Conservation (phyloP, 495 filamentous ascomycete genomes). For the Hyaloscypha finlandica region DNA sequence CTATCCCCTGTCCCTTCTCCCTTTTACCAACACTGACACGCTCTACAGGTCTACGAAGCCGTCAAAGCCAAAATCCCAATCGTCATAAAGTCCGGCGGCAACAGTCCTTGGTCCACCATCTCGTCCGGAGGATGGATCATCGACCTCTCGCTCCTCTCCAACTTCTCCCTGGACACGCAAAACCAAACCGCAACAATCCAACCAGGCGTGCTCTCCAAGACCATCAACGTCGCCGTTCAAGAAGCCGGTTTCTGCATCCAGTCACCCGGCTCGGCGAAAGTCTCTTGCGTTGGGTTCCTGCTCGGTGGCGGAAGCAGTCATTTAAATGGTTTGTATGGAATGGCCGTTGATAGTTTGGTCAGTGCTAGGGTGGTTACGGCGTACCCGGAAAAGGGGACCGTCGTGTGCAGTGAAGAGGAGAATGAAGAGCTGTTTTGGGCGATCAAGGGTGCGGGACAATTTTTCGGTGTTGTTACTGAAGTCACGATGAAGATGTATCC, state of each 20-base stretch:
- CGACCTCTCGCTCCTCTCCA: conserved; percentile 36
- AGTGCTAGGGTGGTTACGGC: conserved; percentile 51
- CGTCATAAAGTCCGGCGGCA: conserved; percentile 37
- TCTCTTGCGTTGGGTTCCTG: conserved; percentile 58
- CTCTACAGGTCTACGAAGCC: conserved; percentile 23
- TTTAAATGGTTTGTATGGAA: conserved; percentile 50
- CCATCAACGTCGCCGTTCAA: conserved; percentile 23
- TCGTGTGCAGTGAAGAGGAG: conserved; percentile 37
- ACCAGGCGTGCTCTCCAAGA: conserved; percentile 36
- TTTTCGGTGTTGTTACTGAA: conserved; percentile 45
- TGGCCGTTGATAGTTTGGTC: conserved; percentile 56
- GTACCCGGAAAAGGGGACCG: conserved; percentile 39
- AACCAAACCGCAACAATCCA: conserved; percentile 30
- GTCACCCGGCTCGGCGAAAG: conserved; percentile 50
- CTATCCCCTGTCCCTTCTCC: neutral
- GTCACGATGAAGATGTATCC: conserved; percentile 28
- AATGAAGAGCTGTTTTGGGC: conserved; percentile 52
- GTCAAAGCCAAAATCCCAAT: conserved; percentile 32
- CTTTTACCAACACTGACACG: neutral
- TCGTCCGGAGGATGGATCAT: conserved; percentile 36
- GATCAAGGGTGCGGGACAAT: conserved; percentile 49
- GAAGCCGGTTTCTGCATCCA: conserved; percentile 28
- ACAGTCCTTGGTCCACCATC: conserved; percentile 39
- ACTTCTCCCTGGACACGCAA: conserved; percentile 29
- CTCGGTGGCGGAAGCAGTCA: conserved; percentile 60